Evolutionary conservation across 768 basidiomycete genomes (phyloP).

Genomic region (Pisolithus albus): DNA sequence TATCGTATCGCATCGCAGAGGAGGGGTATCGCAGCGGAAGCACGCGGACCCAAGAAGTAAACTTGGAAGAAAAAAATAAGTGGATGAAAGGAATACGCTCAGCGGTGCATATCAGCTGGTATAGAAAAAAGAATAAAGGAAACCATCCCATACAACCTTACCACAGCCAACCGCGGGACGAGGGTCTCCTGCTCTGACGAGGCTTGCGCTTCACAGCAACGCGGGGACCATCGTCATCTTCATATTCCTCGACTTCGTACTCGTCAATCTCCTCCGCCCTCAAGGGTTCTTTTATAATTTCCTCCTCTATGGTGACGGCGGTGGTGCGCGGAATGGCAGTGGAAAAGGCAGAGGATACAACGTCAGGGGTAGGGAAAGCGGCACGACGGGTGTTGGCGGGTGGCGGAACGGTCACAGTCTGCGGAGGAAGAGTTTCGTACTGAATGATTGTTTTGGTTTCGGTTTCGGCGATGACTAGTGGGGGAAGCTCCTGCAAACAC

Average conservation of each 20-base stretch:
- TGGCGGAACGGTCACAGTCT: constrained; percentile 64
- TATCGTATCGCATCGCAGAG: constrained; percentile 19
- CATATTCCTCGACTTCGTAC: constrained; percentile 35
- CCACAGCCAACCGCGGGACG: constrained; percentile 54
- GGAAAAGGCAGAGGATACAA: constrained; percentile 47
- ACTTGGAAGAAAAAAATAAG: constrained; percentile 2
- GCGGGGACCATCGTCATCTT: constrained; percentile 35
- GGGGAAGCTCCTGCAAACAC: constrained; percentile 36
- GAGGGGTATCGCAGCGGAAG: constrained; percentile 10
- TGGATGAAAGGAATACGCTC: constrained; percentile 14
- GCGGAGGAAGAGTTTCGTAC: constrained; percentile 41
- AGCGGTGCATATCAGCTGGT: constrained; percentile 16
- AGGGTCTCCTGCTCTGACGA: constrained; percentile 40
- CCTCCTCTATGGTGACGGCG: constrained; percentile 61
- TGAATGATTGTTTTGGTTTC: constrained; percentile 61
- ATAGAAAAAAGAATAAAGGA: constrained; percentile 27
- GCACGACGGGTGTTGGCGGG: constrained; percentile 76
- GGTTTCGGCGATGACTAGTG: constrained; percentile 39
- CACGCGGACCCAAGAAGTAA: constrained; percentile 6
- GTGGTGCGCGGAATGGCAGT: constrained; percentile 70
- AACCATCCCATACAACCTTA: constrained; percentile 29
- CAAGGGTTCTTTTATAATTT: constrained; percentile 32
- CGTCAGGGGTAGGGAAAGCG: constrained; percentile 65
- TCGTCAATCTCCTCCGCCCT: constrained; percentile 32
- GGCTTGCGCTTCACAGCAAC: constrained; percentile 36